A percentile compares a stretch with the other conserved stretches of the same genome.
Conservation (phyloP, 352 stramenopile genomes). For the Phytopythium montanum region DNA sequence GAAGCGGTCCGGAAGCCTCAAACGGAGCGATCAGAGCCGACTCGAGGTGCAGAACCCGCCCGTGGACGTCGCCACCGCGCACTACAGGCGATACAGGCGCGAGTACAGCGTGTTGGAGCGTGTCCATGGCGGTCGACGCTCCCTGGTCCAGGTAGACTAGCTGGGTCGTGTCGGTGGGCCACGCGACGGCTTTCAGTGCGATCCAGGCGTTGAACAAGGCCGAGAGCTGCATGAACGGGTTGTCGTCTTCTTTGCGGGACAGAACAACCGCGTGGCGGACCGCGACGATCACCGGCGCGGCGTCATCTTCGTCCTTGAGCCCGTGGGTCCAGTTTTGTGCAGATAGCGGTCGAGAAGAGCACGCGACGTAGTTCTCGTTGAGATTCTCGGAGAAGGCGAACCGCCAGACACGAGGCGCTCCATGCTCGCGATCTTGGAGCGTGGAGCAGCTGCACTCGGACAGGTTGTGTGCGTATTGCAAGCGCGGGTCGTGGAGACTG, state of each 20-base stretch:
- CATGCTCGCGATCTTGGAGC: slow-evolving; percentile 6
- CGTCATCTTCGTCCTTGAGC: not conserved
- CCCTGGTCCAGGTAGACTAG: slow-evolving; percentile 47
- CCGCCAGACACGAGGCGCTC: slow-evolving; percentile 5
- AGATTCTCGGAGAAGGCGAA: not conserved
- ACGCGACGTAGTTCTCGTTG: slow-evolving; percentile 9
- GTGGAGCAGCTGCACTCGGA: slow-evolving; percentile 27
- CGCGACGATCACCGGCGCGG: not conserved
- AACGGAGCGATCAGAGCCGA: slow-evolving; percentile 24
- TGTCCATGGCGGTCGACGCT: slow-evolving; percentile 34
- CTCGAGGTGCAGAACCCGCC: not conserved
- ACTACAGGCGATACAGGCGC: slow-evolving; percentile 21
- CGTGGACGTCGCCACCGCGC: slow-evolving; percentile 1
- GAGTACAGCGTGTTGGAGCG: slow-evolving; percentile 35
- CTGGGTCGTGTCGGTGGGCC: not conserved
- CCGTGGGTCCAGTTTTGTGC: slow-evolving; percentile 4
- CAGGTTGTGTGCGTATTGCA: slow-evolving; percentile 21
- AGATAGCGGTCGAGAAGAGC: not conserved
- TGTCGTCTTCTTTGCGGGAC: slow-evolving; percentile 32
- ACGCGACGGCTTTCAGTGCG: slow-evolving; percentile 17
- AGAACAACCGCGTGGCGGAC: not conserved
- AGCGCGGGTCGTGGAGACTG: slow-evolving; percentile 24
- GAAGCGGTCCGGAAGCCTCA: slow-evolving; percentile 37
- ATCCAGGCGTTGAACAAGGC: slow-evolving; percentile 38
- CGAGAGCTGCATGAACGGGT: slow-evolving; percentile 56